Base-by-base conservation (phyloP, 208 protist genomes). In the Endotrypanum monterogeii region DNA sequence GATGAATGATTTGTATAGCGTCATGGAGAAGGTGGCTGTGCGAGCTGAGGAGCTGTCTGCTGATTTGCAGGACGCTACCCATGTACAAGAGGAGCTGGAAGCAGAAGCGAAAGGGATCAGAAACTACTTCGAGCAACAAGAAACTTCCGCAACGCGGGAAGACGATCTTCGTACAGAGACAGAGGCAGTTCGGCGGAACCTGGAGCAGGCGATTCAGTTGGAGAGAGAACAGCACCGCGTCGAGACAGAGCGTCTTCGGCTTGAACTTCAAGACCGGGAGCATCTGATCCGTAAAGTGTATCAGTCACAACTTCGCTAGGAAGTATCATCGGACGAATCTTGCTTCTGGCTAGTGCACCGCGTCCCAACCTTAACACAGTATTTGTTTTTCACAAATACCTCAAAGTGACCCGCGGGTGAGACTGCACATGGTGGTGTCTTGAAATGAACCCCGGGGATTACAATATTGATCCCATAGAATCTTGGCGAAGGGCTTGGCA, bases 1-100 rank as follows among this genome's bases (percentile, higher is more conserved):
- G 76, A 82, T 97, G 83, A 95, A 95, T 73, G 88, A 95, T 67
- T 83, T 97, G 32, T 97, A 94, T 80, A 79, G 58, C 55, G 84
- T 94, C 7, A 87, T 93, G 85, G 90, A 97, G 66, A 84, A 88
- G 74, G 84, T 97, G 41, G 93, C 88, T 0, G 50, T 86, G 23
- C 87, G 86, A 6, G 84, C 87, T 14, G 82, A 92, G 61, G 85
- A 89, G 32, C 68, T 94, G 12, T 77, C 80, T 37, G 86, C 68
- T 18, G 89, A 95, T 28, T 44, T 96, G 71, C 78, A 81, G 61
- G 71, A 80, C 18, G 77, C 93, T 63, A 79, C 79, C 25, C 69
- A 77, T 18, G 66, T 80, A 37, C 89, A 92, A 39, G 86, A 94
- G 66, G 92, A 96, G 57, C 57, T 94, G 44, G 80, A 82, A 23